phyloP scores from a whole-genome alignment of 202 grass and related monocot species.

The Panicum virgatum region DNA sequence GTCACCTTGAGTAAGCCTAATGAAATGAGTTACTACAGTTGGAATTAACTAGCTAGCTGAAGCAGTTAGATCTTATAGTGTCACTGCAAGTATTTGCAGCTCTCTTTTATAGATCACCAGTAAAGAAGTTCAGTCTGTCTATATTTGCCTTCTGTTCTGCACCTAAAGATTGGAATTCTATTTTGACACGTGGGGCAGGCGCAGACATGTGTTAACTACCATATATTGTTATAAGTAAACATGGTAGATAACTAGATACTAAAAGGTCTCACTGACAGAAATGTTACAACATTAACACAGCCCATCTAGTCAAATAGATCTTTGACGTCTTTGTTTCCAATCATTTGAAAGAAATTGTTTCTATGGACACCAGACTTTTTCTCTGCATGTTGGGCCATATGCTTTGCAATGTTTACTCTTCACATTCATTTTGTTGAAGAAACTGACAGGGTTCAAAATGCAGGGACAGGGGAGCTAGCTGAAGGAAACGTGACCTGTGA shows the following conservation, averaged over 20 bases:
- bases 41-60: slow-evolving; percentile 38
- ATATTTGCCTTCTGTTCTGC: slow-evolving; percentile 1
- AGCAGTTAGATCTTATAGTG: slow-evolving; percentile 17
- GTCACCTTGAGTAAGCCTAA: slow-evolving; percentile 42
- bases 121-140: neutral
- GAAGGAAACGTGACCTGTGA: slow-evolving; percentile 41
- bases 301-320: neutral
- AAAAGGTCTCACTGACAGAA: neutral
- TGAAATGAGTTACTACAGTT: slow-evolving; percentile 40
- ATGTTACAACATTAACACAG: neutral
- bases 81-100: neutral
- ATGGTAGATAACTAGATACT: neutral
- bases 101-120: slow-evolving; percentile 3
- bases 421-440: slow-evolving; percentile 2
- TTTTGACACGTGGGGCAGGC: neutral
- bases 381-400: neutral
- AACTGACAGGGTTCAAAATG: slow-evolving; percentile 23
- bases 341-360: neutral
- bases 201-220: neutral
- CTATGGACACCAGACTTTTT: neutral
- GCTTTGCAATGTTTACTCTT: neutral
- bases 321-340: slow-evolving; percentile 11
- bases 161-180: neutral
- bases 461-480: slow-evolving; percentile 48
- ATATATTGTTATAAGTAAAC: neutral